These are phyloP conservation scores for Fusarium liriodendri DNA, from an alignment of 2,329 filamentous ascomycete species.

Conservation along the genomic window DNA sequence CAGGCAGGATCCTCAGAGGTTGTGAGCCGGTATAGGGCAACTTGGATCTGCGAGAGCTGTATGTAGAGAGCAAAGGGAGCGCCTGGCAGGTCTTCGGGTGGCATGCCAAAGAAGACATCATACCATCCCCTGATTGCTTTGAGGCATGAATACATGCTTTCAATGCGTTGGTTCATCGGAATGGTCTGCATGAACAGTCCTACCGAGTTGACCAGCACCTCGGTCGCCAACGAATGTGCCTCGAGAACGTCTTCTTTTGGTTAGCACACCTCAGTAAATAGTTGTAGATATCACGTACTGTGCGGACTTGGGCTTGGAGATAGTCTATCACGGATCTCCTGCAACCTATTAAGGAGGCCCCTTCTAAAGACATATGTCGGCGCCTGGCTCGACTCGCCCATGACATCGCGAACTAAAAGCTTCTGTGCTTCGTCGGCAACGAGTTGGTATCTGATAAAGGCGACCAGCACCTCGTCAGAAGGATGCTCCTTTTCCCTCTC, in stretches of 20 bases:
- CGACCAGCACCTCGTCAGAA: slow-evolving; percentile 60
- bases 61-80: slow-evolving; percentile 50
- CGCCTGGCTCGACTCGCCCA: slow-evolving; percentile 39
- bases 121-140: slow-evolving; percentile 50
- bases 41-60: slow-evolving; percentile 50
- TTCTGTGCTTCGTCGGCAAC: slow-evolving; percentile 53
- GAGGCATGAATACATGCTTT: slow-evolving; percentile 52
- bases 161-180: slow-evolving; percentile 47
- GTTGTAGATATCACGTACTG: slow-evolving; percentile 37
- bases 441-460: slow-evolving; percentile 52
- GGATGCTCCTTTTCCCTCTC: slow-evolving; percentile 57
- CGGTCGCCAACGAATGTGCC: slow-evolving; percentile 45
- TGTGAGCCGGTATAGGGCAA: slow-evolving; percentile 53
- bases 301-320: slow-evolving; percentile 40
- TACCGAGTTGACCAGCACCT: slow-evolving; percentile 48
- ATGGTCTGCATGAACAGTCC: slow-evolving; percentile 48
- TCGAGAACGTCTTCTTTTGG: slow-evolving; percentile 44
- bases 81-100: slow-evolving; percentile 44
- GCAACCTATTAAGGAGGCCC: slow-evolving; percentile 44
- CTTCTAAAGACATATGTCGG: slow-evolving; percentile 50
- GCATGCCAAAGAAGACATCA: slow-evolving; percentile 50
- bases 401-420: slow-evolving; percentile 46
- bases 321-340: slow-evolving; percentile 41
- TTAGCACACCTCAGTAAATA: slow-evolving; percentile 8
- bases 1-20: slow-evolving; percentile 54